These are phyloP conservation scores for Wallacemonas rigidus DNA, from an alignment of 208 protist species.

Conservation along the genomic window DNA sequence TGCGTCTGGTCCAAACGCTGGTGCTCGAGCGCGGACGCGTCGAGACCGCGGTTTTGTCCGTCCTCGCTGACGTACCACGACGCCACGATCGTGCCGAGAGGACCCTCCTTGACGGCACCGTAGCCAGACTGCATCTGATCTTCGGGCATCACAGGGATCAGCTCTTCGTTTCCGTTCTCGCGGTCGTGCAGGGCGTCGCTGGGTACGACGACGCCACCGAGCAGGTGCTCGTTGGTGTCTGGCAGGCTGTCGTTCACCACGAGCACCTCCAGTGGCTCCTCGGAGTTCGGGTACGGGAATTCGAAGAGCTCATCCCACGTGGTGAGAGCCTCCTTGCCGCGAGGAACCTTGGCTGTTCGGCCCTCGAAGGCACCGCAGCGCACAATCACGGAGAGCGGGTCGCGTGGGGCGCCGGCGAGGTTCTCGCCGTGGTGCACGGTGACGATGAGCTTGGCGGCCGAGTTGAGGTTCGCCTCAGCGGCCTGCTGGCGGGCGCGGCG, in stretches of 20 bases:
- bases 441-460: conserved; percentile 71
- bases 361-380: conserved; percentile 90
- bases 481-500: conserved; percentile 29
- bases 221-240: conserved; percentile 49
- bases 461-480: conserved; percentile 41
- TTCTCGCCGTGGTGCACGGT: conserved; percentile 87
- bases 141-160: conserved; percentile 68
- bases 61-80: conserved; percentile 84
- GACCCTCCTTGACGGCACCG: conserved; percentile 62
- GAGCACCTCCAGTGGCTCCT: conserved; percentile 78
- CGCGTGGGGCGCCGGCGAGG: conserved; percentile 47
- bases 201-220: conserved; percentile 77
- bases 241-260: conserved; percentile 79
- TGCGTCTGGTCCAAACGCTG: conserved; percentile 74
- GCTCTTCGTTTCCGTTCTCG: conserved; percentile 71
- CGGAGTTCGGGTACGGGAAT: conserved; percentile 85
- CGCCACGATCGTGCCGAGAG: conserved; percentile 70
- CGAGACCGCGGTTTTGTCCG: conserved; percentile 47
- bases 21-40: conserved; percentile 53
- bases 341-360: conserved; percentile 80
- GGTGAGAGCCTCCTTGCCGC: conserved; percentile 58
- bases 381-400: conserved; percentile 82
- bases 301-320: conserved; percentile 91
- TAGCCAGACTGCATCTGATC: conserved; percentile 64
- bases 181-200: conserved; percentile 66